Base-by-base conservation (phyloP, 805 yeast species). In the Brettanomyces sp. region DNA sequence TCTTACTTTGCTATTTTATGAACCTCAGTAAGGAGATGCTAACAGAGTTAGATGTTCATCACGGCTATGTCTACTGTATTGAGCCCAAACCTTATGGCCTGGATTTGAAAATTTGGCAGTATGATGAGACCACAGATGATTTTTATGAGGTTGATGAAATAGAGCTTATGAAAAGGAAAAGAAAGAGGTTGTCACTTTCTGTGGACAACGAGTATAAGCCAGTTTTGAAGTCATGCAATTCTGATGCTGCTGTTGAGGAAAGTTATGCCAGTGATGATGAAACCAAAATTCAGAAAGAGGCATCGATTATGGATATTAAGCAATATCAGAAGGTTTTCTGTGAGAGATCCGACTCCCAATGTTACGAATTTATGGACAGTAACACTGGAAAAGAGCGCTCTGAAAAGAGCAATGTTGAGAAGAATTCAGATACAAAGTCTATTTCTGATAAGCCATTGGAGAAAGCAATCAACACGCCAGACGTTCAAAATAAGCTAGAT, bases 81-180 rank as follows among this genome's bases (percentile, higher is more conserved):
- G 68, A 64, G 51, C 69, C 69, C 35, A 65, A 65, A 48, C 68
- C 69, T 5, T 65, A 65, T 48, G 69, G 69, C 4, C 46, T 65
- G 33, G 68, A 64, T 47, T 54, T 65, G 43, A 65, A 63, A 44
- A 63, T 65, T 14, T 65, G 68, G 66, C 64, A 62, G 37, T 65
- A 58, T 44, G 67, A 62, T 47, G 63, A 64, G 43, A 34, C 49
- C 3, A 57, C 64, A 12, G 66, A 65, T 47, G 64, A 60, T 46
- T 65, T 65, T 44, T 59, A 58, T 44, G 68, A 65, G 49, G 68
- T 65, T 36, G 67, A 64, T 46, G 70, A 67, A 42, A 63, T 61
- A 14, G 67, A 62, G 46, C 51, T 64, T 36, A 59, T 64, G 60
- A 58, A 62, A 44, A 55, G 58, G 42, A 64, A 61, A 47, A 54